These are phyloP conservation scores for Elongisporangium prolatum DNA, from an alignment of 352 stramenopile genomes.

Conservation along the genomic window DNA sequence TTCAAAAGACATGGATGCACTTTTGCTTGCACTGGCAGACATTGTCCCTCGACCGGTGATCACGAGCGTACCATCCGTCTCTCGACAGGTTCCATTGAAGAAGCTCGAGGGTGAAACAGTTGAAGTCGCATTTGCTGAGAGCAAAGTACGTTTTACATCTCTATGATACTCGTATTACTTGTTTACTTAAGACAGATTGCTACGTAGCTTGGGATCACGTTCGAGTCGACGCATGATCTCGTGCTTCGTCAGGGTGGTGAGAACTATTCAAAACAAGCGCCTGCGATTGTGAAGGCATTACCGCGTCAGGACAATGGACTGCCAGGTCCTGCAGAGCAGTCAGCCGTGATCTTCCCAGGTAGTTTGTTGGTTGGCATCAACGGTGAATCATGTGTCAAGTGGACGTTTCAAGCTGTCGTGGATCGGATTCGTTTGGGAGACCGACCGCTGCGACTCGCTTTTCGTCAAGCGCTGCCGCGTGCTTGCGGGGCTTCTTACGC, in stretches of 20 bases:
- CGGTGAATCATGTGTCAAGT: constrained; percentile 49
- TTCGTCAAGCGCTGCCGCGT: constrained; percentile 44
- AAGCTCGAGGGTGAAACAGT: constrained; percentile 23
- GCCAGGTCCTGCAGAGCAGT: constrained; percentile 56
- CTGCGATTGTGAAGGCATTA: constrained; percentile 64
- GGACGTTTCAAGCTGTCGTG: constrained; percentile 65
- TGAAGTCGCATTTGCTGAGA: constrained; percentile 62
- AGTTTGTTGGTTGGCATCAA: constrained; percentile 76
- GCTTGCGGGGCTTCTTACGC: constrained; percentile 56
- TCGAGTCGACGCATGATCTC: constrained; percentile 68
- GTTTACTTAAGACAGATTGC: constrained; percentile 1
- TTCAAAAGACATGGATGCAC: constrained; percentile 31
- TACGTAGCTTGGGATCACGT: constrained; percentile 65
- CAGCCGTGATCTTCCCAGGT: constrained; percentile 35
- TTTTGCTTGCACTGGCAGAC: constrained; percentile 28
- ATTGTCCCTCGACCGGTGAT: constrained; percentile 39
- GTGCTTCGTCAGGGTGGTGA: constrained; percentile 45
- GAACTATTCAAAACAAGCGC: not conserved
- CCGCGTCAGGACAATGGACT: constrained; percentile 52
- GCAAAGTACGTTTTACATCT: constrained; percentile 35
- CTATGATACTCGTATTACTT: constrained; percentile 1
- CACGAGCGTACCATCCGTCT: constrained; percentile 1
- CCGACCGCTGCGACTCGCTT: constrained; percentile 56
- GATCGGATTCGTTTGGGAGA: constrained; percentile 37
- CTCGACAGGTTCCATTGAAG: not conserved